These are phyloP conservation scores for Aphanomyces stellatus DNA, from an alignment of 352 stramenopile genomes.

Conservation along the genomic window DNA sequence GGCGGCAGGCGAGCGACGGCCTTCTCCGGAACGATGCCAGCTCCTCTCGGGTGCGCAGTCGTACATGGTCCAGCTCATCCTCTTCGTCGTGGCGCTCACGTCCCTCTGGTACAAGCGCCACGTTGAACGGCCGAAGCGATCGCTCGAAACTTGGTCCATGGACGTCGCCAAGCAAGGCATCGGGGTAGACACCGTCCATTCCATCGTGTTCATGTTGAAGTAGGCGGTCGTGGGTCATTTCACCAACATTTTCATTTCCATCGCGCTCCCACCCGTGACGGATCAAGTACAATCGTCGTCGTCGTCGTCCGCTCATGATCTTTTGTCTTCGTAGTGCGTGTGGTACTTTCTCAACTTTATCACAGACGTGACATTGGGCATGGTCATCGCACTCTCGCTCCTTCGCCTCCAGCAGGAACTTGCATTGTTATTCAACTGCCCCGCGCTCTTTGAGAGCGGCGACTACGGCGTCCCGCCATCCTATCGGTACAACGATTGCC, in stretches of 20 bases:
- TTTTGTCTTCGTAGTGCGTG: conserved; percentile 51
- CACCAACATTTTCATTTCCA: conserved; percentile 60
- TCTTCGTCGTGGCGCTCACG: conserved; percentile 50
- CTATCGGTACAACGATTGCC: conserved; percentile 29
- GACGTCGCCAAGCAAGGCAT: conserved; percentile 81
- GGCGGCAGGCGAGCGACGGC: not conserved
- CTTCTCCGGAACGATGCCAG: conserved; percentile 30
- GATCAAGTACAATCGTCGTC: too few species aligned
- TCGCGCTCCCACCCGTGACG: conserved; percentile 62
- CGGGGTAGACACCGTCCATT: conserved; percentile 27
- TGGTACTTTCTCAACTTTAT: conserved; percentile 85
- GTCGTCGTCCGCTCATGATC: too few species aligned
- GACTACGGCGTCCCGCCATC: conserved; percentile 66
- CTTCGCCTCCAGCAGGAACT: conserved; percentile 67
- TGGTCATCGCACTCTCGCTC: conserved; percentile 64
- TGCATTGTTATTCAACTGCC: conserved; percentile 61
- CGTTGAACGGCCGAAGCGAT: conserved; percentile 54
- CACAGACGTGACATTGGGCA: conserved; percentile 71
- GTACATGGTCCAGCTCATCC: conserved; percentile 59
- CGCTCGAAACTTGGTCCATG: conserved; percentile 68
- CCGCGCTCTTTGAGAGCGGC: conserved; percentile 62
- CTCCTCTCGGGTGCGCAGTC: conserved; percentile 58
- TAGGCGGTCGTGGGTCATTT: conserved; percentile 54
- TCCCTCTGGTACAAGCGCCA: conserved; percentile 82
- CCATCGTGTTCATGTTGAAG: not conserved